A percentile compares a stretch with the other conserved stretches of the same genome.
These are phyloP conservation scores for Osmozyma mogii DNA, from an alignment of 805 yeast species.

Conservation along the genomic window DNA sequence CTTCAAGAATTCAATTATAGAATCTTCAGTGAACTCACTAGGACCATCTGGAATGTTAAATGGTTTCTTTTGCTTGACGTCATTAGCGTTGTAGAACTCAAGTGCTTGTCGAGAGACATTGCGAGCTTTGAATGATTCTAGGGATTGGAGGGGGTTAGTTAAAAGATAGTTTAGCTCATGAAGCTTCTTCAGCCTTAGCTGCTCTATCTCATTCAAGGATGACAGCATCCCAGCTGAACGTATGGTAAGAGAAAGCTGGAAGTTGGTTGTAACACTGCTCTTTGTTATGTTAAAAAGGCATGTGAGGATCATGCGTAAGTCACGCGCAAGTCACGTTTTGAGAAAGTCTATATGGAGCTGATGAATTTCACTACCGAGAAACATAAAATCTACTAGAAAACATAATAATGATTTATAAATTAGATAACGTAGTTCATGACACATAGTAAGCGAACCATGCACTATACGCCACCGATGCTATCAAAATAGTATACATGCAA, in stretches of 20 bases:
- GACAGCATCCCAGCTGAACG: conserved; percentile 3
- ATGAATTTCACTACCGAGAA: neutral
- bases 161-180: conserved; percentile 12
- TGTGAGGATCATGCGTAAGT: conserved; percentile 7
- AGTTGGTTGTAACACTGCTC: neutral
- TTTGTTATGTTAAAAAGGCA: too few relatives aligned
- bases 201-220: conserved; percentile 4
- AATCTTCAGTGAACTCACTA: conserved; percentile 2
- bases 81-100: conserved; percentile 6
- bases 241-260: neutral
- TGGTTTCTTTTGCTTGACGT: conserved; percentile 3
- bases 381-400: neutral
- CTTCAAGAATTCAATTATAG: conserved; percentile 3
- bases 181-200: conserved; percentile 6
- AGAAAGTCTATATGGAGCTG: neutral
- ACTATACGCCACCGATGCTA: conserved; percentile 7
- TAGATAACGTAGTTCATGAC: conserved; percentile 8
- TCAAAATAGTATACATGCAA: conserved; percentile 13
- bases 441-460: conserved; percentile 13
- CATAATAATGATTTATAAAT: conserved; percentile 9
- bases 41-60: conserved; percentile 5
- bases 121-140: conserved; percentile 2
- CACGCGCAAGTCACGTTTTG: conserved; percentile 9
- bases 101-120: conserved; percentile 3
- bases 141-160: conserved; percentile 9